These are phyloP conservation scores for Trametes hirsuta DNA, from an alignment of 1,284 basidiomycete species.

Conservation along the genomic window DNA sequence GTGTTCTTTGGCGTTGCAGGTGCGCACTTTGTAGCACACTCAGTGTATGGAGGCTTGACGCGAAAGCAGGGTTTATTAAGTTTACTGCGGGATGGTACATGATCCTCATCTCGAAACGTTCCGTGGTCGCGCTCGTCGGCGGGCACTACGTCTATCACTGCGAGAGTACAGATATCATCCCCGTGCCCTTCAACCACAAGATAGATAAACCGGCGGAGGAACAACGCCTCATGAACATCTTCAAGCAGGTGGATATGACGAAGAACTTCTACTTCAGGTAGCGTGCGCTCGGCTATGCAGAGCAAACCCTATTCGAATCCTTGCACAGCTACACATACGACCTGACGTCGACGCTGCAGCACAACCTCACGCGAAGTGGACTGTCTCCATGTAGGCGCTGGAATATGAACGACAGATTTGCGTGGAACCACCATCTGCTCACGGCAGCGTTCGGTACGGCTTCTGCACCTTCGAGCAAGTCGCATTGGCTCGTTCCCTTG, in stretches of 20 bases:
- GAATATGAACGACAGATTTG: constrained; percentile 88
- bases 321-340: constrained; percentile 89
- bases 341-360: constrained; percentile 92
- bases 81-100: constrained; percentile 95
- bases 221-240: constrained; percentile 85
- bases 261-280: constrained; percentile 99
- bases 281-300: constrained; percentile 7
- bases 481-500: constrained; percentile 90
- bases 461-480: constrained; percentile 45
- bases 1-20: constrained; percentile 83
- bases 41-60: background rate
- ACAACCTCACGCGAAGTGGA: constrained; percentile 73
- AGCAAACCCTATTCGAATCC: background rate
- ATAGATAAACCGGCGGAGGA: constrained; percentile 86
- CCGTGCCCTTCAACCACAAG: constrained; percentile 73
- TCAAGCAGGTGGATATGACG: constrained; percentile 96
- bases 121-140: constrained; percentile 91
- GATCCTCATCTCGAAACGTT: constrained; percentile 87
- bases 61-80: constrained; percentile 76
- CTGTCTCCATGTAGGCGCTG: constrained; percentile 42
- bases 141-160: constrained; percentile 98
- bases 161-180: constrained; percentile 87
- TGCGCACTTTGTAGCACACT: constrained; percentile 30
- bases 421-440: constrained; percentile 97
- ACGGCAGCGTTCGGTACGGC: constrained; percentile 58